These are phyloP conservation scores for Aspergillus carbonarius DNA, from an alignment of 2,329 filamentous ascomycete genomes.

Conservation along the genomic window DNA sequence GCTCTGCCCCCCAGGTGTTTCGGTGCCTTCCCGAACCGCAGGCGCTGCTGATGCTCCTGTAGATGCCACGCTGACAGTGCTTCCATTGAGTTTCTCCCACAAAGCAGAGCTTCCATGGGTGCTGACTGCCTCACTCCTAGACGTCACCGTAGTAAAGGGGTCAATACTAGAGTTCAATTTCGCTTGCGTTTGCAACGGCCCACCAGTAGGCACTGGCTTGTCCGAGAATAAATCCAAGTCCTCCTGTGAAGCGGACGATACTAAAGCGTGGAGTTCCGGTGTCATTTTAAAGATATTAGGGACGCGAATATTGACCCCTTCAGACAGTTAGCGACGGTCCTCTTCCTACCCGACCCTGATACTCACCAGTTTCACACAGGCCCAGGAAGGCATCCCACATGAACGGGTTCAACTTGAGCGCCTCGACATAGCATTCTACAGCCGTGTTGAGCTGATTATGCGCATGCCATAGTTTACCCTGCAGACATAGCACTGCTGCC, in stretches of 20 bases:
- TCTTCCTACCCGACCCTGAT: not conserved
- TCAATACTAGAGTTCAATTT: conserved; percentile 41
- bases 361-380: conserved; percentile 72
- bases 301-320: conserved; percentile 76
- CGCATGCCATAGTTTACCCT: conserved; percentile 82
- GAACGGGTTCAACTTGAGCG: conserved; percentile 86
- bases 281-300: conserved; percentile 83
- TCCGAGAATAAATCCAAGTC: conserved; percentile 33
- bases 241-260: conserved; percentile 39
- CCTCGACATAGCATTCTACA: conserved; percentile 80
- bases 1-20: conserved; percentile 60
- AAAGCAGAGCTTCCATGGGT: conserved; percentile 46
- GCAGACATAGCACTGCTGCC: conserved; percentile 75
- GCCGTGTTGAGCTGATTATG: conserved; percentile 80
- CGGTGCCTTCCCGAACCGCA: conserved; percentile 55
- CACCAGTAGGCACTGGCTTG: conserved; percentile 31
- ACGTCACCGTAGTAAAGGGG: conserved; percentile 41
- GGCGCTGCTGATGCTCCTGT: conserved; percentile 25
- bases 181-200: conserved; percentile 37
- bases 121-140: conserved; percentile 34
- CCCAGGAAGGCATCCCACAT: conserved; percentile 97
- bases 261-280: conserved; percentile 58
- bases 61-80: conserved; percentile 43
- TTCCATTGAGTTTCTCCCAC: conserved; percentile 51
- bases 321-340: not conserved